These are phyloP conservation scores for Talaromyces funiculosus DNA, from an alignment of 2,329 filamentous ascomycete genomes.

Conservation along the genomic window DNA sequence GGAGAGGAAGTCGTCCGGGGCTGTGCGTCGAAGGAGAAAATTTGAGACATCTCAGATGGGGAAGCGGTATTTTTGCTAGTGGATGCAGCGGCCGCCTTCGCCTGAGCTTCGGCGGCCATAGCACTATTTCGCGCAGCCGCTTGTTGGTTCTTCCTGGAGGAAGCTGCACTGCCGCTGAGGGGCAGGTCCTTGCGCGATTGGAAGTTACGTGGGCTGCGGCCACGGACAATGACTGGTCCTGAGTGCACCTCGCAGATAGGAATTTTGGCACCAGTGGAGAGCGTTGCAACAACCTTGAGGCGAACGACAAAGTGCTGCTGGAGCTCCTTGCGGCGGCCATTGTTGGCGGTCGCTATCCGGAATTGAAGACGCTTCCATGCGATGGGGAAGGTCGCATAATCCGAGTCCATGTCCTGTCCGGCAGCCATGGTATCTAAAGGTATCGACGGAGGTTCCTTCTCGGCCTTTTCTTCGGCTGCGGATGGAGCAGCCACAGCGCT, in stretches of 20 bases:
- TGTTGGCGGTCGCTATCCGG: conserved; percentile 91
- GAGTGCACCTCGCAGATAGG: conserved; percentile 79
- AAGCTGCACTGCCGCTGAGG: conserved; percentile 70
- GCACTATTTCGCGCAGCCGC: conserved; percentile 12
- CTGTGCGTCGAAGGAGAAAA: conserved; percentile 22
- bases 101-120: conserved; percentile 34
- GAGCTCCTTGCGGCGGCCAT: conserved; percentile 86
- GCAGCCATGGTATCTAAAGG: conserved; percentile 62
- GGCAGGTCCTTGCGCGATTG: conserved; percentile 90
- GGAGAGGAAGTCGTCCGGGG: conserved; percentile 20
- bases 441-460: conserved; percentile 81
- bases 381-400: conserved; percentile 85
- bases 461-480: conserved; percentile 54
- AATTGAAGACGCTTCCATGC: conserved; percentile 94
- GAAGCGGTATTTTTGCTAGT: conserved; percentile 29
- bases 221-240: conserved; percentile 86
- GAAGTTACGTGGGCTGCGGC: conserved; percentile 89
- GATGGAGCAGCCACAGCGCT: conserved; percentile 50
- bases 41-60: conserved; percentile 19
- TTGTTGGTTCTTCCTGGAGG: conserved; percentile 61
- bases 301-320: conserved; percentile 94
- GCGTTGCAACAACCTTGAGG: conserved; percentile 75
- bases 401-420: conserved; percentile 67
- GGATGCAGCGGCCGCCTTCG: conserved; percentile 24
- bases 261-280: conserved; percentile 76